Base-by-base conservation (phyloP, 371 early-diverging fungal genomes). In the Chytridium lagenaria region DNA sequence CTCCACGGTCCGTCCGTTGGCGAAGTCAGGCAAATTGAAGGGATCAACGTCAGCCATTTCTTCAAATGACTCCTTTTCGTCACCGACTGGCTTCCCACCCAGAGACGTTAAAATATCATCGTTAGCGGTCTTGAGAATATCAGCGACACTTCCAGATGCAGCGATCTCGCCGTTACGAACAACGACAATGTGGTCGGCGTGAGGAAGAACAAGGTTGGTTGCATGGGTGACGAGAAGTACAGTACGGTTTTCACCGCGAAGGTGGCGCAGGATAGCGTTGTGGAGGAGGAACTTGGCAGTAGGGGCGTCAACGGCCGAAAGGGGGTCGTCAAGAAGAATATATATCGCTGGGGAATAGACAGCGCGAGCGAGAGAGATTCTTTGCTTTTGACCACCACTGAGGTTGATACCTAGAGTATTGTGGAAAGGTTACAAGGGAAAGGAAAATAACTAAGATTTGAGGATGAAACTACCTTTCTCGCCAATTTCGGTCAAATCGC, bases 141-240 rank as follows among this genome's bases (percentile, higher is more conserved):
- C 57, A 59, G 33, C 69, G 15, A 28, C 64, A 2, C 65, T 68
- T 40, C 75, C 75, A 19, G 67, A 74, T 22, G 67, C 78, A 38
- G 73, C 23, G 16, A 82, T 61, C 40, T 36, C 22, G 2, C 83
- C 83, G 36, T 49, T 26, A 30, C 75, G 50, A 50, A 86, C 69
- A 2, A 74, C 72, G 2, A 83, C 79, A 16, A 80, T 44, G 50
- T 64, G 74, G 65, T 81, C 77, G 0, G 77, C 71, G 3, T 44
- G 50, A 1, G 79, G 78, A 1, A 75, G 28, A 28, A 79, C 78
- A 0, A 83, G 72, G 7, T 86, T 79, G 5, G 93, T 90, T 50
- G 94, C 91, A 75, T 97, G 94, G 0, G 95, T 94, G 1, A 94
- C 95, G 31, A 97, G 81, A 30, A 97, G 85, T 16, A 92, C 84